Percentiles rank a stretch among this genome's conserved stretches.
phyloP scores from a whole-genome alignment of 768 basidiomycete species.

The Harrya chromipes region DNA sequence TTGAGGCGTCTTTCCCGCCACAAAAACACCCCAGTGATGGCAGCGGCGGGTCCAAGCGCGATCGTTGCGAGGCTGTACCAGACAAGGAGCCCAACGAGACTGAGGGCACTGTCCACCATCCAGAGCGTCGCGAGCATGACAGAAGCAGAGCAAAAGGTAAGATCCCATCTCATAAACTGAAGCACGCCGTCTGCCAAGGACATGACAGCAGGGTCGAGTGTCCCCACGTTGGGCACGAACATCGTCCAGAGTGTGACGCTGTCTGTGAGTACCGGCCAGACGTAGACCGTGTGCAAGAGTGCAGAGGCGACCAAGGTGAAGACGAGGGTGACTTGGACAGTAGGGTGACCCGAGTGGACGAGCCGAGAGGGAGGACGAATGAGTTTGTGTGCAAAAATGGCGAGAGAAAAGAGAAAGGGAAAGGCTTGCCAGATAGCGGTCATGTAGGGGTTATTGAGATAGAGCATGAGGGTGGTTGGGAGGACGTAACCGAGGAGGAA shows the following conservation, averaged over 20 bases:
- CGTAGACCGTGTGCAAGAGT: constrained; percentile 27
- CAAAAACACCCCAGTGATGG: constrained; percentile 43
- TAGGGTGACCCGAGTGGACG: constrained; percentile 19
- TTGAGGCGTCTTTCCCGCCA: constrained; percentile 45
- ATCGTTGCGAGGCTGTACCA: constrained; percentile 46
- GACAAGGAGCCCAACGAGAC: constrained; percentile 33
- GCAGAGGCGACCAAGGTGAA: constrained; percentile 20
- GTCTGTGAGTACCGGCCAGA: constrained; percentile 13
- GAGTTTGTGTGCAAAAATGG: constrained; percentile 37
- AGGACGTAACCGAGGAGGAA: constrained; percentile 42
- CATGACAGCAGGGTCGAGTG: background rate
- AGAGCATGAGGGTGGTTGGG: constrained; percentile 46
- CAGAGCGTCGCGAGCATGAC: constrained; percentile 46
- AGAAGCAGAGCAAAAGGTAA: constrained; percentile 37
- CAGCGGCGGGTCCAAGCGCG: constrained; percentile 50
- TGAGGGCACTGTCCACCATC: constrained; percentile 37
- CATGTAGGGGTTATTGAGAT: constrained; percentile 38
- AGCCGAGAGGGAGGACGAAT: constrained; percentile 30
- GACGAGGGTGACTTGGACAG: constrained; percentile 15
- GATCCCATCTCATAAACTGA: constrained; percentile 54
- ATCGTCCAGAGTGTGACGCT: background rate
- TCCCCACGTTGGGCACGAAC: constrained; percentile 14
- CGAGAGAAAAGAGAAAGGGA: constrained; percentile 46
- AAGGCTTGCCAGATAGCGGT: constrained; percentile 56
- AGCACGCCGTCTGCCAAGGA: constrained; percentile 13